A percentile compares a stretch with the other conserved stretches of the same genome.
These are phyloP conservation scores for Beauveria varroae DNA, from an alignment of 2,329 filamentous ascomycete species.

Conservation along the genomic window DNA sequence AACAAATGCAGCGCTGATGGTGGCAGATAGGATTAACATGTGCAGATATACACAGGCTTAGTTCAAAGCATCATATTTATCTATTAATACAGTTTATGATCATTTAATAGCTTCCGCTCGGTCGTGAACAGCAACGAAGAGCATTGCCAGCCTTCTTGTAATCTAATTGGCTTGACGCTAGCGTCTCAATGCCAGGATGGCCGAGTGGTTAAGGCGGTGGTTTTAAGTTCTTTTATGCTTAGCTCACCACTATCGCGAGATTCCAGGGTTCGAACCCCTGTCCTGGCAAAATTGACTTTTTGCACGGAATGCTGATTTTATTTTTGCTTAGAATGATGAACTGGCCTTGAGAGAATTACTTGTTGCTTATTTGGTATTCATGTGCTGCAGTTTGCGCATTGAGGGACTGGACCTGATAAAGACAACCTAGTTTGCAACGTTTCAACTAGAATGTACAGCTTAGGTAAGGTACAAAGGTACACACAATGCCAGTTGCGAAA, in stretches of 20 bases:
- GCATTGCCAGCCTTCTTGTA: background rate
- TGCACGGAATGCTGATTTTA: background rate
- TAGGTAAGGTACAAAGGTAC: too few species aligned
- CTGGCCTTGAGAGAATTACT: background rate
- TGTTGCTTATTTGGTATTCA: too few species aligned
- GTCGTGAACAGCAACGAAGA: background rate
- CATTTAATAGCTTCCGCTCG: background rate
- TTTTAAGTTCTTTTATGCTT: constrained; percentile 15
- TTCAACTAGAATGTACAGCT: too few species aligned
- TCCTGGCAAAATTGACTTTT: constrained; percentile 14
- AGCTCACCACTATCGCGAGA: constrained; percentile 18
- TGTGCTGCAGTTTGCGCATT: too few species aligned
- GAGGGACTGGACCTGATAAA: too few species aligned
- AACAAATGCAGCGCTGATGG: too few species aligned
- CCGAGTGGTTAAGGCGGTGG: constrained; percentile 20
- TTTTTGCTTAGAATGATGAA: background rate
- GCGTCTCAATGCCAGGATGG: constrained; percentile 17
- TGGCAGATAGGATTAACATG: too few species aligned
- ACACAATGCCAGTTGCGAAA: too few species aligned
- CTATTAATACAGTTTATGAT: too few species aligned
- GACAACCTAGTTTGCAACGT: too few species aligned
- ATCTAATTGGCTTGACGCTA: background rate
- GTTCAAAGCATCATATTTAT: too few species aligned
- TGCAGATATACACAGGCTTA: too few species aligned
- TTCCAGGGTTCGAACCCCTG: constrained; percentile 20